Evolutionary conservation across 345 rosid species (phyloP).

Genomic region (Murraya koenigii): DNA sequence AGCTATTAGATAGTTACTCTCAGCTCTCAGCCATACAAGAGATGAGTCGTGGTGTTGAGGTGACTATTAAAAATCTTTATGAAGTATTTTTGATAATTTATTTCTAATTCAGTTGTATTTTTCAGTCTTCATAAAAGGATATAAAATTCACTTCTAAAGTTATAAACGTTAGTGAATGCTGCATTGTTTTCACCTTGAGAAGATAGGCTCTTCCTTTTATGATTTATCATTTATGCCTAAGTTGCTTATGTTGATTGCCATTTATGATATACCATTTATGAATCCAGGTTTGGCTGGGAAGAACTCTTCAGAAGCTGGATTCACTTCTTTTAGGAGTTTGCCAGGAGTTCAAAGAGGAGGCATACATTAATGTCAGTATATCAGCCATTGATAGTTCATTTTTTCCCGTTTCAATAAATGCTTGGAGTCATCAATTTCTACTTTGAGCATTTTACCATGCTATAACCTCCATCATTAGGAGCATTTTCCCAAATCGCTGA

Average conservation of each 20-base stretch:
- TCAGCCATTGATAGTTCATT: slow-evolving; percentile 12
- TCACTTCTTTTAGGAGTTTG: slow-evolving; percentile 91
- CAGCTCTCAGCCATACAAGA: slow-evolving; percentile 86
- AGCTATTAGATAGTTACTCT: slow-evolving; percentile 82
- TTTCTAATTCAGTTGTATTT: not conserved
- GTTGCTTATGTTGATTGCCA: slow-evolving; percentile 1
- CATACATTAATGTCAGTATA: slow-evolving; percentile 77
- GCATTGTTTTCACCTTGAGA: slow-evolving; percentile 5
- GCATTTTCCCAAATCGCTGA: not conserved
- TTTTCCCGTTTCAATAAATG: not conserved
- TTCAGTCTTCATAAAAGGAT: not conserved
- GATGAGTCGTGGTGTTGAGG: slow-evolving; percentile 99
- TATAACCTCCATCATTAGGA: not conserved
- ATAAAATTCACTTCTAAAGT: not conserved
- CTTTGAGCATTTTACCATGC: slow-evolving; percentile 4
- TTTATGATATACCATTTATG: slow-evolving; percentile 12
- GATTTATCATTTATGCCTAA: not conserved
- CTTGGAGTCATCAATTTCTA: slow-evolving; percentile 6
- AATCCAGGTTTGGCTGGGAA: slow-evolving; percentile 92
- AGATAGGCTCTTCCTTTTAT: not conserved
- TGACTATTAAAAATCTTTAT: slow-evolving; percentile 27
- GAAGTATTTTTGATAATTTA: not conserved
- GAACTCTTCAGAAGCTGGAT: slow-evolving; percentile 94
- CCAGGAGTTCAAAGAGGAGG: slow-evolving; percentile 87
- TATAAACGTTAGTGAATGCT: not conserved